Evolutionary conservation across 257 asterid species (phyloP), one percentile per base, ranked within the genome.

Genomic region (Solanum bukasovii): DNA sequence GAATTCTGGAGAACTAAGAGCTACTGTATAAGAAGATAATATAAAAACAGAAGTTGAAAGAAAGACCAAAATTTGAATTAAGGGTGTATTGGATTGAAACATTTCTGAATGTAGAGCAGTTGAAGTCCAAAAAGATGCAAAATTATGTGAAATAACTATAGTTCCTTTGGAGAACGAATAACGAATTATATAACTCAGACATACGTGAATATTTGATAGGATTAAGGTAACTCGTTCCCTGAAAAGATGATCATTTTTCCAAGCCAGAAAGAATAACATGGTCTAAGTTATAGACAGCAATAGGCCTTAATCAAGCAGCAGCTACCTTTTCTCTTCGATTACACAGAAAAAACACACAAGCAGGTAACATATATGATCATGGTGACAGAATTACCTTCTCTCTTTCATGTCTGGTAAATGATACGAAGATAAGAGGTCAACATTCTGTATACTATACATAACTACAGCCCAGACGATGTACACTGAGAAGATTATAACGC

Each of bases 401-500:
- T 84, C 90, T 74, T 86, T 87, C 8, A 92, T 84, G n/a, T 95
- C 85, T 73, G 23, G 42, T 9, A 89, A 8, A 31, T 90, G 79
- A 83, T 87, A 93, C 68, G 0, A 9, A 86, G 94, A 31, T n/a
- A 93, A 29, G 65, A 90, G 18, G 21, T 88, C 61, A 84, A 21
- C 12, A 89, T 94, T 91, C 87, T 75, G 88, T 68, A 93, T 4
- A 27, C 94, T 91, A 40, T 87, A 89, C 42, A 92, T 91, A 46
- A 83, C 49, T 88, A 93, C 59, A 10, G 98, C 96, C 98, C 98
- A 96, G 21, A 94, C 68, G 29, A 94, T 77, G 87, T 93, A 96
- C 33, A 84, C 37, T 10, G 89, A 9, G 42, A 96, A 94, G 63
- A 93, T n/a, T 31, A 91, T 35, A 23, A 96, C 93, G 29, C 96